phyloP scores from a whole-genome alignment of 176 grass and related monocot genomes.

The Miscanthus lutarioriparius region DNA sequence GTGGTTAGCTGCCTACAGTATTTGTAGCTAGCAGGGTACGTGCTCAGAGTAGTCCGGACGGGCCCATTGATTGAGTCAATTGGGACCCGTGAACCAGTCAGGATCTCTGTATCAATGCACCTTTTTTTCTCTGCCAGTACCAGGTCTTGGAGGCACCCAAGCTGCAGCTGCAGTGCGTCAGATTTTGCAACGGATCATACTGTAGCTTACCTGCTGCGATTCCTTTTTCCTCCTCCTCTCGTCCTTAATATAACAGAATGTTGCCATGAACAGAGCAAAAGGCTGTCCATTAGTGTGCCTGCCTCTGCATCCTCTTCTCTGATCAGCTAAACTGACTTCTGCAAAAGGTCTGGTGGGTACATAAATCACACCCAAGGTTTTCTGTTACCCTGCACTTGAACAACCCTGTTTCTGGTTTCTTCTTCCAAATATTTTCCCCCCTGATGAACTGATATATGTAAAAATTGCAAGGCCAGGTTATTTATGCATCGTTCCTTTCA shows the following conservation, averaged over 20 bases:
- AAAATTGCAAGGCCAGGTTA: neutral
- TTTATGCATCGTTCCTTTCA: neutral
- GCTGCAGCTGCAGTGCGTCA: constrained; percentile 30
- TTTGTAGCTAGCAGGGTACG: neutral
- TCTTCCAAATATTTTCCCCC: neutral
- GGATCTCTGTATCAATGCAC: constrained; percentile 45
- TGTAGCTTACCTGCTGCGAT: constrained; percentile 17
- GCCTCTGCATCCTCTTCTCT: constrained; percentile 18
- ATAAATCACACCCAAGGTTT: constrained; percentile 30
- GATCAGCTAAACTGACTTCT: constrained; percentile 31
- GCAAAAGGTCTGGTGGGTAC: constrained; percentile 32
- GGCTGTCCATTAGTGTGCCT: constrained; percentile 3
- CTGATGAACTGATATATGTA: neutral
- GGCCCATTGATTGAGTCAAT: constrained; percentile 37
- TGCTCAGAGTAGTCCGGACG: constrained; percentile 28
- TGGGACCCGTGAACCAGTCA: constrained; percentile 45
- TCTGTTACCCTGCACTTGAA: neutral
- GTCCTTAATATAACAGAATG: constrained; percentile 30
- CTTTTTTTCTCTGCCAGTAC: constrained; percentile 45
- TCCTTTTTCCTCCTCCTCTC: constrained; percentile 19
- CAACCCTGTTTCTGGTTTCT: neutral
- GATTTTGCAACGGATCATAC: constrained; percentile 33
- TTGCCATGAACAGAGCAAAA: constrained; percentile 38
- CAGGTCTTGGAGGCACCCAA: constrained; percentile 49
- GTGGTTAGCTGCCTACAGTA: neutral